Evolutionary conservation across 768 basidiomycete genomes (phyloP), one percentile per base, ranked within the genome.

Genomic region (Russula brevipes): DNA sequence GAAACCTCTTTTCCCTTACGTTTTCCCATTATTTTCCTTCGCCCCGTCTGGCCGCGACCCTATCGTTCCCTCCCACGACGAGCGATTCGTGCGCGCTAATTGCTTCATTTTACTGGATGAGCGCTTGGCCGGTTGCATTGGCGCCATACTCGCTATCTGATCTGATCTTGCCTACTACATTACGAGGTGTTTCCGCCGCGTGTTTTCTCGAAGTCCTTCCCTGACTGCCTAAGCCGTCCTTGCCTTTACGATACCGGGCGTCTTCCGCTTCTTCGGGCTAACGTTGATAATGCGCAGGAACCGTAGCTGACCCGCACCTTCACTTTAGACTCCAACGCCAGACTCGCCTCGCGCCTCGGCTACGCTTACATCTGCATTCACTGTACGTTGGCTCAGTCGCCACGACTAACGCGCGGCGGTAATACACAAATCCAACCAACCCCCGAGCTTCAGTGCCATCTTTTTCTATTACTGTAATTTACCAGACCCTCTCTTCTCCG

Each of bases 381-480:
- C 10, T 33, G 19, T 24, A 24, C 24, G 24, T 24, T 39, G 55
- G 50, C 49, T 12, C 38, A 50, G 17, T 54, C 42, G 54, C 63
- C 54, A 60, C 58, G 63, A 64, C 39, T 51, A 54, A 11, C 39
- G 24, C 24, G 41, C 63, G 54, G 33, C 17, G 16, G 19, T 19
- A n/a, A 55, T 31, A 45, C 16, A 60, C 44, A 35, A 59, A 54
- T 17, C 12, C 46, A 50, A 44, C 60, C 30, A 46, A 17, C 44
- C 49, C 39, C 24, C 57, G 45, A 52, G 5, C 49, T 52, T 35
- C 31, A 31, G 30, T 30, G 30, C n/a, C 41, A 57, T 50, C 38
- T 30, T 30, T 50, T 44, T 14, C 58, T 30, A 50, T 60, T 53
- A 73, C 53, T 72, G 69, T 57, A 60, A 67, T 72, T 80, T 80